Percentiles rank a stretch among this genome's conserved stretches.
Evolutionary conservation across 129 eudicot species (phyloP).

Genomic region (Artemisia argyi): DNA sequence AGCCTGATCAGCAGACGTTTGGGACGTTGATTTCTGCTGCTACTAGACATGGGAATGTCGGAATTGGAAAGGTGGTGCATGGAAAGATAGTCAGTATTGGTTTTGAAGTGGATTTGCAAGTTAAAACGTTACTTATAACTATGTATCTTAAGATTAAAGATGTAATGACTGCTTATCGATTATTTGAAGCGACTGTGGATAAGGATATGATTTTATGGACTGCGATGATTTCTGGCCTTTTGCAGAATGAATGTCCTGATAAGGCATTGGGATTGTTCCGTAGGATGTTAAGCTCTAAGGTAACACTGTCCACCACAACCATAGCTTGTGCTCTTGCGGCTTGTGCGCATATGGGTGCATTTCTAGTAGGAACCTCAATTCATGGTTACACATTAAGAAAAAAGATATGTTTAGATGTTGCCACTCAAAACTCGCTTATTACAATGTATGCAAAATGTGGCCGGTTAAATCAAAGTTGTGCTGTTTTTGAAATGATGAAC

Average conservation of each 20-base stretch:
- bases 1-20: conserved; percentile 75
- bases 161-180: conserved; percentile 38
- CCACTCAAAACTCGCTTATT: conserved; percentile 77
- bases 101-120: conserved; percentile 47
- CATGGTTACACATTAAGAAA: conserved; percentile 70
- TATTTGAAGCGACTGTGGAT: conserved; percentile 49
- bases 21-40: conserved; percentile 58
- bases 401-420: conserved; percentile 44
- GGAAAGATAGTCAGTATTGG: conserved; percentile 59
- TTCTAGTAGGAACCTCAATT: conserved; percentile 53
- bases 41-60: conserved; percentile 35
- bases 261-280: conserved; percentile 52
- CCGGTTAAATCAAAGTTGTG: conserved; percentile 40
- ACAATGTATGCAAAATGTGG: conserved; percentile 85
- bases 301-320: conserved; percentile 58
- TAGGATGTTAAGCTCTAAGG: conserved; percentile 49
- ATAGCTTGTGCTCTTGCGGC: conserved; percentile 77
- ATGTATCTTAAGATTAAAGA: conserved; percentile 61
- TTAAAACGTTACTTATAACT: conserved; percentile 63
- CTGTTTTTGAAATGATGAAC: conserved; percentile 57
- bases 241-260: conserved; percentile 63
- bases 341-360: conserved; percentile 61
- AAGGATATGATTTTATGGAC: conserved; percentile 82
- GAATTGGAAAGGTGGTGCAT: conserved; percentile 61
- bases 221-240: conserved; percentile 88